A percentile compares a stretch with the other conserved stretches of the same genome.
Evolutionary conservation across 345 rosid genomes (phyloP).

Genomic region (Hirschfeldia incana): DNA sequence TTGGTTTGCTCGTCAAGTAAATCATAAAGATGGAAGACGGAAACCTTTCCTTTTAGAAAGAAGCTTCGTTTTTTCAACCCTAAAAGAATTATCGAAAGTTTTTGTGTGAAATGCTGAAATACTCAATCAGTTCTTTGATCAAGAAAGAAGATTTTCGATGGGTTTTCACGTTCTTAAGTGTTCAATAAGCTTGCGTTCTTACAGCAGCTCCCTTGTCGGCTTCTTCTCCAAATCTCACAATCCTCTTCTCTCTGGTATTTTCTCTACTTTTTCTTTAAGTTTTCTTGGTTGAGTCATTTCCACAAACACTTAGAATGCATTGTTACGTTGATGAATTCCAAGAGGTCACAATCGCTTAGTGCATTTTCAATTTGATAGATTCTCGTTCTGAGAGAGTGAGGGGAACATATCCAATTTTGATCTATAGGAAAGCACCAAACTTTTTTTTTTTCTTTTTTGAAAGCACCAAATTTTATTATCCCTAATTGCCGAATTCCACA

Average conservation of each 20-base stretch:
- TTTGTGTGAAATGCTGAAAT: neutral
- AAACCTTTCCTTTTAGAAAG: neutral
- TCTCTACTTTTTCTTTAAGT: neutral
- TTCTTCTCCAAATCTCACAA: conserved; percentile 42
- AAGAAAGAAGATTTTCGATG: conserved; percentile 34
- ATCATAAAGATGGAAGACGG: neutral
- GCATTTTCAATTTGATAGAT: neutral
- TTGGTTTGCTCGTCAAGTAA: neutral
- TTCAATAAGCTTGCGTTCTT: conserved; percentile 42
- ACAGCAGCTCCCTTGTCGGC: conserved; percentile 31
- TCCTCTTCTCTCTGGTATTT: conserved; percentile 40
- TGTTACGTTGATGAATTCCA: no score
- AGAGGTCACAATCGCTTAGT: no score
- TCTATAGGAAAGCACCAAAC: no score
- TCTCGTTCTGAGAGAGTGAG: no score
- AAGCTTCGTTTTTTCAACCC: neutral
- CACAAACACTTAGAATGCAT: conserved; percentile 35
- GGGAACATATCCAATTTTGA: no score
- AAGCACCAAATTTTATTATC: neutral
- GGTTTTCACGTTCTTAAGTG: conserved; percentile 47
- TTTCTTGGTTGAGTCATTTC: conserved; percentile 24
- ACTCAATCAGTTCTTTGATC: neutral
- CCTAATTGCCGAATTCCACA: no score
- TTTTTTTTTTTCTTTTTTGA: no score
- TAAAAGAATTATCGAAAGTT: neutral